phyloP scores from a whole-genome alignment of 2,329 filamentous ascomycete species.

The Monilinia fructigena region DNA sequence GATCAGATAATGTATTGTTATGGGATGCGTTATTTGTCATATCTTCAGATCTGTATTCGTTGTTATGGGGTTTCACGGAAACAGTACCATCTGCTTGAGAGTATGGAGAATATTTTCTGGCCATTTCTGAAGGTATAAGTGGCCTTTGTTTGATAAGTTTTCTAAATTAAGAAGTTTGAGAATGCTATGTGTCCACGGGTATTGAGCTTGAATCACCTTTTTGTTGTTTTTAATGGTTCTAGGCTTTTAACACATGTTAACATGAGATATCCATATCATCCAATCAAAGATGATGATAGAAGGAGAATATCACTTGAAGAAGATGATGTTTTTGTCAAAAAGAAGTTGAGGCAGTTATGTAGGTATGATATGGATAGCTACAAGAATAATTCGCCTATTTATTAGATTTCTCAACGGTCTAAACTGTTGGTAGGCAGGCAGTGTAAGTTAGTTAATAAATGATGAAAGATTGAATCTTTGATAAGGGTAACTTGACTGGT shows the following conservation, averaged over 20 bases:
- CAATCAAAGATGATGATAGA: not conserved
- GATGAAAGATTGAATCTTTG: not conserved
- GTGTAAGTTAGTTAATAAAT: not conserved
- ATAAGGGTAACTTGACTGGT: too few species aligned
- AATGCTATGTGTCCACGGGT: not conserved
- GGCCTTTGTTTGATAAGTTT: conserved; percentile 1
- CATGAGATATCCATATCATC: not conserved
- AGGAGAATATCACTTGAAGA: too few species aligned
- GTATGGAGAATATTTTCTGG: not conserved
- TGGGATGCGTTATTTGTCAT: not conserved
- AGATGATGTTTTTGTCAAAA: too few species aligned
- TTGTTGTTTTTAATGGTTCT: not conserved
- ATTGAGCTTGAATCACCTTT: not conserved
- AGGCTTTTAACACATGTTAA: not conserved
- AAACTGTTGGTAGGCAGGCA: not conserved
- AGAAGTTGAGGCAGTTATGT: not conserved
- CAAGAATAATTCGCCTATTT: not conserved
- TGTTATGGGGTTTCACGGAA: not conserved
- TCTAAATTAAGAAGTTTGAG: conserved; percentile 13
- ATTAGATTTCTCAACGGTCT: not conserved
- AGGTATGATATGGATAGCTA: not conserved
- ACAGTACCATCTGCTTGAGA: not conserved
- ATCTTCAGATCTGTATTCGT: not conserved
- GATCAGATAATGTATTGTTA: not conserved
- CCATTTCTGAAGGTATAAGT: not conserved